Evolutionary conservation across 345 rosid species (phyloP).

Genomic region (Triadica sebifera): DNA sequence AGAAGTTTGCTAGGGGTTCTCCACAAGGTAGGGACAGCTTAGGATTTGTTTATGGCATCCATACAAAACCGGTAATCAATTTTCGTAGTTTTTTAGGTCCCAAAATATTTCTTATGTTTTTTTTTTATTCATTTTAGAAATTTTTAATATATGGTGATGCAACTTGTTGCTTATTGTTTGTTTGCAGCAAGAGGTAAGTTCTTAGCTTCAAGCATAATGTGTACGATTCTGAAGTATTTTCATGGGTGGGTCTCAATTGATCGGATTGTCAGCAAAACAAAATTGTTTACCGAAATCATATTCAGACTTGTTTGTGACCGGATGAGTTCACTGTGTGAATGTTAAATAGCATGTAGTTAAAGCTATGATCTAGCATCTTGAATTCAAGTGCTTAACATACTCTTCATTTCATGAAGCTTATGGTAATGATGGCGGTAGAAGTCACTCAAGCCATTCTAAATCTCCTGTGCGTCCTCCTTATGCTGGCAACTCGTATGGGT

Average conservation of each 20-base stretch:
- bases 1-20: constrained; percentile 69
- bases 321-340: constrained; percentile 52
- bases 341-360: constrained; percentile 44
- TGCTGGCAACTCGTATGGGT: constrained; percentile 64
- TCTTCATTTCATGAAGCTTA: constrained; percentile 97
- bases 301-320: constrained; percentile 43
- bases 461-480: constrained; percentile 71
- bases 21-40: constrained; percentile 99
- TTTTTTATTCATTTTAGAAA: constrained; percentile 14
- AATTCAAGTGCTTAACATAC: constrained; percentile 69
- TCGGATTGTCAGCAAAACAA: constrained; percentile 41
- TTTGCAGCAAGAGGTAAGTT: constrained; percentile 98
- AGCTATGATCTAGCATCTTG: constrained; percentile 54
- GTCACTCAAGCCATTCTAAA: constrained; percentile 82
- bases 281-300: constrained; percentile 52
- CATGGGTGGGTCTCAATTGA: constrained; percentile 47
- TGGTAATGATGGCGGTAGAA: constrained; percentile 91
- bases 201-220: constrained; percentile 66
- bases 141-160: constrained; percentile 32
- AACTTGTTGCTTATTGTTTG: constrained; percentile 44
- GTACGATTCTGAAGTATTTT: constrained; percentile 60
- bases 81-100: constrained; percentile 41
- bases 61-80: constrained; percentile 58
- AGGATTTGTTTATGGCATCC: constrained; percentile 64
- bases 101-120: constrained; percentile 12